Base-by-base conservation (phyloP, 176 grass and related monocot species). In the Zoysia japonica region DNA sequence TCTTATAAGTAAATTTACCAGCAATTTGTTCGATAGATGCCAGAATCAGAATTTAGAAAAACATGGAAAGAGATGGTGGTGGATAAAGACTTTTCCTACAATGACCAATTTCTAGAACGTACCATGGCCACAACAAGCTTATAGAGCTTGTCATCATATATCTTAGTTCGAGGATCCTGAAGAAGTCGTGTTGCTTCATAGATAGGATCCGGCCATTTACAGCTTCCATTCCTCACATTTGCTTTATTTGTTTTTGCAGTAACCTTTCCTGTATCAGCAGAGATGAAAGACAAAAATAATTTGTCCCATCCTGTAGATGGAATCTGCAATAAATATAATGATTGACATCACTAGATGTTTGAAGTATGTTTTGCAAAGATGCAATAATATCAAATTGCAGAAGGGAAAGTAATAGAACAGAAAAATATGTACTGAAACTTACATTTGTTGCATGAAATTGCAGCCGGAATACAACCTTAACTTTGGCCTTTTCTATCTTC, bases 401-500 rank as follows among this genome's bases (percentile, higher is more conserved):
- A 76, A 56, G 19, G 65, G 71, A 90, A 75, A 73, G 6, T 67
- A 94, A 80, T 75, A 36, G 7, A 28, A 63, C 7, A 42, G 67
- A 82, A 63, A 50, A 62, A 11, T 59, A 72, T 77, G 20, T 45
- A 88, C 63, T 5, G 62, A 38, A 87, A 68, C 92, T 93, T 87
- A 99, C 96, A 91, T 93, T 88, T 52, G 92, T 99, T 20, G 96
- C 96, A 82, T 99, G 88, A 81, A 99, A 93, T 75, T 99, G 96
- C 17, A 99, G 88, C 79, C 96, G 92, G 51, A 99, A 95, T 78
- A 95, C 96, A 72, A 93, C 92, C 86, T 99, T 99, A 67, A 95
- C 96, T 95, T 99, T 99, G 41, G 83, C 74, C 82, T 95, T 99
- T 86, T 99, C 96, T 3, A 87, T 87, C 84, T 93, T 99, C 96